These are phyloP conservation scores for Ophiocordyceps camponoti-rufipedis DNA, from an alignment of 2,329 filamentous ascomycete genomes.

Conservation along the genomic window DNA sequence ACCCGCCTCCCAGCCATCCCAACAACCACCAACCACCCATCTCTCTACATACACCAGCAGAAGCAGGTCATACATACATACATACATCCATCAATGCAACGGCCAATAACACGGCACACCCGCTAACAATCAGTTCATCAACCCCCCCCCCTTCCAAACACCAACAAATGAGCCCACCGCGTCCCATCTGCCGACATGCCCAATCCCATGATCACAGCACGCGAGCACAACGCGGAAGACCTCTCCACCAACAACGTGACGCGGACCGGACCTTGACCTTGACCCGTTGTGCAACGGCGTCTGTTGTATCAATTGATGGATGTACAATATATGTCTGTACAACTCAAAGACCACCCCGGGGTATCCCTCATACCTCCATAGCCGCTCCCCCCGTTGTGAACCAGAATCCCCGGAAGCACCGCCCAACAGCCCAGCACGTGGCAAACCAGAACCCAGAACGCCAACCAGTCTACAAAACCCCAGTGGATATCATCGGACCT, in stretches of 20 bases:
- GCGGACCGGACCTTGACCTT: neutral
- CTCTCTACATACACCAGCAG: neutral
- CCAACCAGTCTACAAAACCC: too few relatives aligned
- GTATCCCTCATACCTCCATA: too few relatives aligned
- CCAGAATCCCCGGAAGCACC: too few relatives aligned
- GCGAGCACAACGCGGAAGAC: neutral
- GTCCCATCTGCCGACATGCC: neutral
- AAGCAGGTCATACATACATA: neutral
- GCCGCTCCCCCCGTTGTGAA: too few relatives aligned
- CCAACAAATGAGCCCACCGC: neutral
- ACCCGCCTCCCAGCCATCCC: neutral
- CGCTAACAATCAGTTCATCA: too few relatives aligned
- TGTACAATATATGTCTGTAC: too few relatives aligned
- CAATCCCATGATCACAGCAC: neutral
- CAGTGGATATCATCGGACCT: too few relatives aligned
- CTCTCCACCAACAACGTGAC: neutral
- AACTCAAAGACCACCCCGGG: too few relatives aligned
- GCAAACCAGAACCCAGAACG: too few relatives aligned
- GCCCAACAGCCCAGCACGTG: too few relatives aligned
- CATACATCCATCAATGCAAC: neutral
- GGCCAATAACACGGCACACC: too few relatives aligned
- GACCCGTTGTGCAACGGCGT: neutral
- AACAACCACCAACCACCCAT: neutral
- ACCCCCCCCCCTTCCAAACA: neutral
- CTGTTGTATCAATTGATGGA: too few relatives aligned